phyloP scores from a whole-genome alignment of 73 alveolate genomes.

The Paramecium pentaurelia region DNA sequence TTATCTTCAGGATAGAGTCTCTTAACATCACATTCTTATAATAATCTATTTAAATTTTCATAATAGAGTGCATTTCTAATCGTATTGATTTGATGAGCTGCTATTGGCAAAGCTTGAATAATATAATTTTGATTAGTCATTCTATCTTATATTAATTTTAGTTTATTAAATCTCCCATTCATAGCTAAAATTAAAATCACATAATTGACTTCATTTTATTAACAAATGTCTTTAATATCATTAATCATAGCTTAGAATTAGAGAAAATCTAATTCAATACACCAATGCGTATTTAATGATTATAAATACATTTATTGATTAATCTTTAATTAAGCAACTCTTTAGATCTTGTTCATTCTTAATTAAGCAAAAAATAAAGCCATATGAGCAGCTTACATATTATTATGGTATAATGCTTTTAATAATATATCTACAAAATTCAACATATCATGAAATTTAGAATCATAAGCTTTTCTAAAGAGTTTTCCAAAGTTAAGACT shows the following conservation, averaged over 20 bases:
- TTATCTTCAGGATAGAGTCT: constrained; percentile 11
- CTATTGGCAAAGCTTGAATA: not conserved
- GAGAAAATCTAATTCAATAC: not conserved
- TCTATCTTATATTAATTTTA: not conserved
- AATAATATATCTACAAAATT: constrained; percentile 27
- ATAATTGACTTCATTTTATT: constrained; percentile 17
- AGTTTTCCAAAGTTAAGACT: constrained; percentile 9
- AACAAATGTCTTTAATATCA: constrained; percentile 4
- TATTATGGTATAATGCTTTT: not conserved
- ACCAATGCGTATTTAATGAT: constrained; percentile 18
- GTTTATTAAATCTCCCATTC: constrained; percentile 16
- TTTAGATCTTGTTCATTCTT: not conserved
- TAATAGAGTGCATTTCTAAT: not conserved
- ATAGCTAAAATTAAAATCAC: not conserved
- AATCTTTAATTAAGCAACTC: not conserved
- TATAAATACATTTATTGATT: not conserved
- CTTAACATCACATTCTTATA: not conserved
- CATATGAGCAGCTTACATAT: constrained; percentile 1
- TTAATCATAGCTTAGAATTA: not conserved
- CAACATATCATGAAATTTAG: not conserved
- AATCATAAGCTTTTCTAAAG: constrained; percentile 36
- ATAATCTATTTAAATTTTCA: not conserved
- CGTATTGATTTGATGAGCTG: not conserved
- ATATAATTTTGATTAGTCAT: constrained; percentile 36
- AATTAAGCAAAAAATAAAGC: constrained; percentile 19